phyloP scores from a whole-genome alignment of 768 basidiomycete genomes.

The Suillus hirtellus region DNA sequence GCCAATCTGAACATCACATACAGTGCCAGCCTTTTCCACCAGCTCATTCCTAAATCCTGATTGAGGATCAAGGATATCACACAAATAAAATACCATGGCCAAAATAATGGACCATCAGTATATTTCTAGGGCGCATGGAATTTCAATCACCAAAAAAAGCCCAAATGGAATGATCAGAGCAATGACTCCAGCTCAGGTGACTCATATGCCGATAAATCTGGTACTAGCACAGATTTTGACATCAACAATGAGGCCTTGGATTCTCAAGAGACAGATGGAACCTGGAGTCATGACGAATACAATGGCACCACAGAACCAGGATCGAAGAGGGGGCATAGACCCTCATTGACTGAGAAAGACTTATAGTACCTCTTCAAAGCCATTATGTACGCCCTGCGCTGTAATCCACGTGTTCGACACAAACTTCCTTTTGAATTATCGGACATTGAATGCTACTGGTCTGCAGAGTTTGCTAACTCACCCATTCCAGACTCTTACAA shows the following conservation, averaged over 20 bases:
- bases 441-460: neutral
- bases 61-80: neutral
- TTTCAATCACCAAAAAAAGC: neutral
- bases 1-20: rapidly evolving
- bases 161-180: neutral
- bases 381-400: neutral
- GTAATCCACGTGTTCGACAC: no score
- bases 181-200: neutral
- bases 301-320: neutral
- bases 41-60: neutral
- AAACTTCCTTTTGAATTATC: neutral
- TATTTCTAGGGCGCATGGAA: neutral
- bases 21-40: neutral
- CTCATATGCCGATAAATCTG: neutral
- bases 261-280: neutral
- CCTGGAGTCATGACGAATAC: neutral
- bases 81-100: neutral
- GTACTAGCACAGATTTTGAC: neutral
- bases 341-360: neutral
- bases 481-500: neutral
- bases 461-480: neutral
- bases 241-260: neutral
- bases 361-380: neutral
- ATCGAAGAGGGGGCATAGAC: neutral
- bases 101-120: neutral